Evolutionary conservation across 1,284 basidiomycete genomes (phyloP), one percentile per base, ranked within the genome.

Genomic region (Puccinia hordei): DNA sequence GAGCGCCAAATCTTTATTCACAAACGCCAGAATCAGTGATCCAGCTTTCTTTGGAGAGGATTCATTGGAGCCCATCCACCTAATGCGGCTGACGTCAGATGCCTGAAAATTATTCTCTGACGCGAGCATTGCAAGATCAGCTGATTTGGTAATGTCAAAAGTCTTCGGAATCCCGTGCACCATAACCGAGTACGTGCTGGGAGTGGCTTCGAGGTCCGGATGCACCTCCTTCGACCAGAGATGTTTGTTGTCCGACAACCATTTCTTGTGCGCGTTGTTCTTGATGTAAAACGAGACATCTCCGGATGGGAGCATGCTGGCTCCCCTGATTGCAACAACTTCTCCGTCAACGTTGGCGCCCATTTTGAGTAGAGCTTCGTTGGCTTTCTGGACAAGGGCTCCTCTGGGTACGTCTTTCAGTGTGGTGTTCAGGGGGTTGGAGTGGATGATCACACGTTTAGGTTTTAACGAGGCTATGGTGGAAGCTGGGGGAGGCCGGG

Each of bases 201-300:
- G 61, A 2, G 61, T 35, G 2, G 61, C 61, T n/a, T 65, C 61
- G 2, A 65, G 22, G 22, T 65, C 38, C 4, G 61, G 61, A n/a
- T 61, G 57, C n/a, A 61, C 57, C 5, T 30, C 57, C 17, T 61
- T 61, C 4, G 57, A 61, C 57, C 57, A 65, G 30, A 65, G 1
- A n/a, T 65, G 61, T 27, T 65, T 65, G 22, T 65, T 65, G 6
- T 65, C 61, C 27, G 9, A 35, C 30, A 65, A 30, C 61, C 61
- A 65, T 17, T 65, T 65, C 61, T 65, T 27, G 30, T 65, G 61
- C 19, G 22, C 24, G 2, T 30, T 8, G 35, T 65, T 65, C 22
- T 35, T 65, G 27, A 17, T 35, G 61, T 65, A 65, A 22, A 35
- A 65, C 4, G n/a, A 55, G 8, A 55, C 53, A 24, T 55, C 53